Conservation (phyloP, 1,284 basidiomycete genomes). For the Phaffia rhodozyma region DNA sequence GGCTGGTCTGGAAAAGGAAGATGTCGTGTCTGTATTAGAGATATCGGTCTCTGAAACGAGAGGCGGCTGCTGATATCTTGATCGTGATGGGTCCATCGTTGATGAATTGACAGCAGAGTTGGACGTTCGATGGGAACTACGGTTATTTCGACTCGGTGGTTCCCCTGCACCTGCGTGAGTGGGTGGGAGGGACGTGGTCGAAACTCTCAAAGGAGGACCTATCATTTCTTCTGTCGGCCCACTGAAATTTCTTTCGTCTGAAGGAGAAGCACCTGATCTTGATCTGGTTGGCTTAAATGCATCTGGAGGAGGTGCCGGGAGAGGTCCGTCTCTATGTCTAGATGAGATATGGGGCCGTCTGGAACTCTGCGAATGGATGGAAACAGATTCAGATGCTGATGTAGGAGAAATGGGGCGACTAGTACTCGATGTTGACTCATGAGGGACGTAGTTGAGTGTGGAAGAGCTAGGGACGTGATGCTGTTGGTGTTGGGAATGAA, state of each 20-base stretch:
- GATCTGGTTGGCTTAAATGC: conserved; percentile 33
- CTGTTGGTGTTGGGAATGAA: conserved; percentile 6
- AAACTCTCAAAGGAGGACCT: too few relatives aligned
- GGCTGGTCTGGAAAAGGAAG: conserved; percentile 22
- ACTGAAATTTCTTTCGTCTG: too few relatives aligned
- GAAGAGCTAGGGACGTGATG: background rate
- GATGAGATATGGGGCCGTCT: conserved; percentile 3
- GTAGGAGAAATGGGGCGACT: conserved; percentile 8
- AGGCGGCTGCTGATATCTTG: background rate
- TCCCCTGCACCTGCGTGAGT: too few relatives aligned
- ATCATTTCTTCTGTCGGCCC: too few relatives aligned
- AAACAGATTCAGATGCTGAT: conserved; percentile 12
- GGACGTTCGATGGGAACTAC: too few relatives aligned
- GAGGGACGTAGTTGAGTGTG: conserved; percentile 15
- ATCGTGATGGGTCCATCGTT: too few relatives aligned
- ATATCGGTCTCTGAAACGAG: background rate
- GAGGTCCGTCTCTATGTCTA: conserved; percentile 14
- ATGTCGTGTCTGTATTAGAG: conserved; percentile 10
- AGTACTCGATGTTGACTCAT: background rate
- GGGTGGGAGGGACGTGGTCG: too few relatives aligned
- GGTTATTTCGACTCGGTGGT: too few relatives aligned
- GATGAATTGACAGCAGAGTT: too few relatives aligned
- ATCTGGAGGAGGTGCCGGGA: conserved; percentile 30
- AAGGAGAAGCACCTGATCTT: too few relatives aligned
- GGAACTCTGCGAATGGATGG: conserved; percentile 13